Evolutionary conservation across 1,284 basidiomycete species (phyloP).

Genomic region (Fomitopsis palustris): DNA sequence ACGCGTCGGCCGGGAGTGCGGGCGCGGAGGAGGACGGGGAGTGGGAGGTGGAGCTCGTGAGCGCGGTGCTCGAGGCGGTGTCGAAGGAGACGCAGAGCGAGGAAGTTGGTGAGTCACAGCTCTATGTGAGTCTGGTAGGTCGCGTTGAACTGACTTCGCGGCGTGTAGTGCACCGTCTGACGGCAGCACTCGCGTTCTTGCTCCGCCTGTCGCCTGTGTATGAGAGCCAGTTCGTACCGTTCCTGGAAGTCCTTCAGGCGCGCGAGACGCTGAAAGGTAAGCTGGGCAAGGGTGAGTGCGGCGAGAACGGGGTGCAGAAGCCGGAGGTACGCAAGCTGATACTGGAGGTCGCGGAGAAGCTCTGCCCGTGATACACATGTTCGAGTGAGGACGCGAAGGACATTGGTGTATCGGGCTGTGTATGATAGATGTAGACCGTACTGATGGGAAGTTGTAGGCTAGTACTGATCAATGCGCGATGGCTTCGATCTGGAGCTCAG

Average conservation of each 20-base stretch:
- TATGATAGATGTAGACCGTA: not conserved
- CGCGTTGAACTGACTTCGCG: not conserved
- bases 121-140: not conserved
- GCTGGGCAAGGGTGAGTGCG: constrained; percentile 45
- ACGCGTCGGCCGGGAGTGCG: constrained; percentile 17
- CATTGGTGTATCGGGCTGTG: not conserved
- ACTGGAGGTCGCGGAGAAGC: constrained; percentile 56
- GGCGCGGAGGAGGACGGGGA: constrained; percentile 57
- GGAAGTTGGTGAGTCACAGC: constrained; percentile 72
- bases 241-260: constrained; percentile 73
- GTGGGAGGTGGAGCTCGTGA: constrained; percentile 82
- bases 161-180: constrained; percentile 69
- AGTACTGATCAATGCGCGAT: not conserved
- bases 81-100: constrained; percentile 67
- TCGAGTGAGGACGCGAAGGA: not conserved
- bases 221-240: constrained; percentile 44
- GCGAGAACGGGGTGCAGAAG: constrained; percentile 52
- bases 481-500: not conserved
- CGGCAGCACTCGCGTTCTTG: constrained; percentile 71
- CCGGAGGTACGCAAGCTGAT: constrained; percentile 60
- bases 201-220: constrained; percentile 68
- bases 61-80: constrained; percentile 75
- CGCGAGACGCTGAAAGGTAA: constrained; percentile 51
- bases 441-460: not conserved
- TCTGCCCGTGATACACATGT: constrained; percentile 32